Conservation (phyloP, 1,284 basidiomycete species). For the Malassezia dermatis region DNA sequence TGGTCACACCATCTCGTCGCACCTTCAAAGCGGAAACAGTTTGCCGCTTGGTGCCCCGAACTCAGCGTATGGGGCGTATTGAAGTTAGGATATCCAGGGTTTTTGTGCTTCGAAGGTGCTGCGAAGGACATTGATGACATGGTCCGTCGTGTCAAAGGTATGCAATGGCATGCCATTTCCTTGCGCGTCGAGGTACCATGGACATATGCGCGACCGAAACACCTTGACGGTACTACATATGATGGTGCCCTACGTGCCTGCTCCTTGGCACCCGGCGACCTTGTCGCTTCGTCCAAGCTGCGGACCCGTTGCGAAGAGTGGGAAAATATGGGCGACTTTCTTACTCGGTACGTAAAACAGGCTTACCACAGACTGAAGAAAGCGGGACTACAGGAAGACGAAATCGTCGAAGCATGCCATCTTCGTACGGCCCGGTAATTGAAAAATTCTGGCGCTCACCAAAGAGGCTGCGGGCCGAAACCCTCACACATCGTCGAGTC, state of each 20-base stretch:
- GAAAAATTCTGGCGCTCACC: slow-evolving; percentile 12
- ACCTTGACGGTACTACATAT: not conserved
- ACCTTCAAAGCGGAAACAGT: slow-evolving; percentile 20
- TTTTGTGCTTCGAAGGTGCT: slow-evolving; percentile 21
- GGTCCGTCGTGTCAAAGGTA: slow-evolving; percentile 18
- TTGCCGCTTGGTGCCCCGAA: slow-evolving; percentile 19
- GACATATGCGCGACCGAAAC: not conserved
- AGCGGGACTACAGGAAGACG: slow-evolving; percentile 2
- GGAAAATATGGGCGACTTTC: slow-evolving; percentile 9
- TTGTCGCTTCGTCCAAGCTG: not conserved
- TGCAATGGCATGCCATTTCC: slow-evolving; percentile 18
- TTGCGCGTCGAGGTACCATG: slow-evolving; percentile 7
- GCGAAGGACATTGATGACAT: slow-evolving; percentile 20
- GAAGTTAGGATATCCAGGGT: slow-evolving; percentile 23
- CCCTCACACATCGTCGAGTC: slow-evolving; percentile 15
- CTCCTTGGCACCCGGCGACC: not conserved
- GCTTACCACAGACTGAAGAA: slow-evolving; percentile 7
- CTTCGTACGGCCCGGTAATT: slow-evolving; percentile 8
- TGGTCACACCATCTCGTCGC: slow-evolving; percentile 21
- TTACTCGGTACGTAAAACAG: slow-evolving; percentile 3
- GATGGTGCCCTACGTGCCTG: slow-evolving; percentile 1
- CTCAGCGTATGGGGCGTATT: slow-evolving; percentile 19
- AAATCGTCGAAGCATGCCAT: slow-evolving; percentile 16
- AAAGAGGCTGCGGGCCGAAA: slow-evolving; percentile 6
- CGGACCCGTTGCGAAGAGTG: slow-evolving; percentile 3